Base-by-base conservation (phyloP, 176 grass and related monocot species). In the Avena sativa region DNA sequence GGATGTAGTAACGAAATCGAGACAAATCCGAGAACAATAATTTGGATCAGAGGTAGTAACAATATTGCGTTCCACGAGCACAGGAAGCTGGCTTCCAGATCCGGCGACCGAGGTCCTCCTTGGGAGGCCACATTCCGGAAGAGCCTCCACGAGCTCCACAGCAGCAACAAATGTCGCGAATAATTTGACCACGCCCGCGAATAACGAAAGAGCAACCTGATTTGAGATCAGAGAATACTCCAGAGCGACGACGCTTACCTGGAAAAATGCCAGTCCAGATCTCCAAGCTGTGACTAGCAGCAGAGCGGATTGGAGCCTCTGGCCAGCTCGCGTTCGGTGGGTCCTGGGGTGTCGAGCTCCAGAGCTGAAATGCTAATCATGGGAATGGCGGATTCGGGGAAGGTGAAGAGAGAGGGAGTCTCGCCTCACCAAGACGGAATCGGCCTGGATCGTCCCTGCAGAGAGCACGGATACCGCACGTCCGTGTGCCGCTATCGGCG, bases 371-470 rank as follows among this genome's bases (percentile, higher is more conserved):
- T 57, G 48, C 79, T 30, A 56, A 16, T 64, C 80, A 83, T 73
- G 89, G 85, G 74, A 90, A 87, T 79, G 89, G 57, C 66, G 66
- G 73, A 44, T 64, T 50, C 46, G 64, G 70, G 56, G 81, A 25
- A 51, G 79, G 74, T 21, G 50, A 8, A 74, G 78, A 46, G 71
- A 67, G 81, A 61, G 63, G 30, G 28, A 12, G 82, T 30, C 64
- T 76, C 71, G 53, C 17, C 89, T 71, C 88, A 83, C 79, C 79
- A 87, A 79, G 80, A 83, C 74, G 89, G 89, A 90, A 83, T 87
- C 84, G 84, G 46, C 51, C 53, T 86, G 78, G 79, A 90, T 87
- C 55, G 46, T 83, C 89, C 56, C 74, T 76, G 84, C 79, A 83
- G 79, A 69, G 63, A 44, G 10, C 70, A 81, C 57, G 12, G 8